These are phyloP conservation scores for Oehlia diaphana DNA, from an alignment of 192 early-diverging fungal genomes.

Conservation along the genomic window DNA sequence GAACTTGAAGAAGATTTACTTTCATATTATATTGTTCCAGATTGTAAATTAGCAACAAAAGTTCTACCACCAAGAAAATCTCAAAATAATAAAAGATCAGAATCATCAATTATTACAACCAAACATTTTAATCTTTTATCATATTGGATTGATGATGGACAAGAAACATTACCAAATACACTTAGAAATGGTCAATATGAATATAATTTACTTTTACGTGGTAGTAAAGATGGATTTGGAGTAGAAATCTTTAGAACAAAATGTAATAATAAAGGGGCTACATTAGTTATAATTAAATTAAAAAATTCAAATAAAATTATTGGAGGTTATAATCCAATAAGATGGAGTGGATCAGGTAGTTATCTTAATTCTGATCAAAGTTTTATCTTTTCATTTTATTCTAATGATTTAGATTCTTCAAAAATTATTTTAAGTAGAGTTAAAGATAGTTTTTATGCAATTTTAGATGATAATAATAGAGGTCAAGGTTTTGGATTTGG, in stretches of 20 bases:
- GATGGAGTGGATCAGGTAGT: neutral
- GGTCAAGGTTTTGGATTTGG: neutral
- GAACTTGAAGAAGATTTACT: conserved; percentile 7
- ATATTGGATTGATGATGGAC: conserved; percentile 17
- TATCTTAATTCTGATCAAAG: neutral
- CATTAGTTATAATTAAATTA: neutral
- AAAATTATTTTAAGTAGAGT: neutral
- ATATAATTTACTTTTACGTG: conserved; percentile 26
- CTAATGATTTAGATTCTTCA: neutral
- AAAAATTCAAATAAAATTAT: neutral
- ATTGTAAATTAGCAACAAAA: neutral
- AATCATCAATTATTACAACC: neutral
- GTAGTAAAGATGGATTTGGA: conserved; percentile 6
- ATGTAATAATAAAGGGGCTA: conserved; percentile 18
- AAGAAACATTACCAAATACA: neutral
- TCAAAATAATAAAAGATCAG: neutral
- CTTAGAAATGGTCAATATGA: neutral
- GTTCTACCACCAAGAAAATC: neutral
- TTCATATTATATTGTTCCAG: neutral
- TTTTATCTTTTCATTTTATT: neutral
- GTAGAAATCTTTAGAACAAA: neutral
- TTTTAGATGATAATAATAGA: neutral
- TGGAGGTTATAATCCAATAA: conserved; percentile 19
- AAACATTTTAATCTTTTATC: conserved; percentile 4
- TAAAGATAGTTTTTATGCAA: neutral